Evolutionary conservation across 2,329 filamentous ascomycete genomes (phyloP).

Genomic region (Magnaporthiopsis rhizophila): DNA sequence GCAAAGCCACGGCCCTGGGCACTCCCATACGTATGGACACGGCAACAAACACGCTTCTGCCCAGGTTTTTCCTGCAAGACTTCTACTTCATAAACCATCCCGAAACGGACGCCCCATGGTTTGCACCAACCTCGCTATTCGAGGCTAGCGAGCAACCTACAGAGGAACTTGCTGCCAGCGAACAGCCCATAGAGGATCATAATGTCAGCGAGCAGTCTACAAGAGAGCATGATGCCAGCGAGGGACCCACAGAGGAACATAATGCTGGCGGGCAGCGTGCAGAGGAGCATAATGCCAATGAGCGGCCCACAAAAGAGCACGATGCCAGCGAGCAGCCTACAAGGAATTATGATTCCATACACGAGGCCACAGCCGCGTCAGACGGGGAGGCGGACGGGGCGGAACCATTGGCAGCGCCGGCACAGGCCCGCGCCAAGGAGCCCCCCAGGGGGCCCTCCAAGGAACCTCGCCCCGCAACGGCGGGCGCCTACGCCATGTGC

Average conservation of each 20-base stretch:
- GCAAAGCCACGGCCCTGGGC: slow-evolving; percentile 38
- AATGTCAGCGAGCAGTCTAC: not conserved
- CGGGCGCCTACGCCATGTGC: slow-evolving; percentile 22
- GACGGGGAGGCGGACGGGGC: slow-evolving; percentile 7
- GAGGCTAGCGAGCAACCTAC: not conserved
- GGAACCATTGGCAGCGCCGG: not conserved
- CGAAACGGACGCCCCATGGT: slow-evolving; percentile 43
- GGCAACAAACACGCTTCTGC: slow-evolving; percentile 40
- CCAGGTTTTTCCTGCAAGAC: slow-evolving; percentile 54
- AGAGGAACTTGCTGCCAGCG: too few species aligned
- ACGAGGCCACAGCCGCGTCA: not conserved
- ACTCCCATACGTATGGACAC: slow-evolving; percentile 50
- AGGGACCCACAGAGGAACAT: not conserved
- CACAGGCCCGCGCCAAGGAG: too few species aligned
- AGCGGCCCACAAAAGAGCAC: not conserved
- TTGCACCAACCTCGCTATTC: slow-evolving; percentile 33
- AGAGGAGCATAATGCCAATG: not conserved
- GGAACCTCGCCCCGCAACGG: slow-evolving; percentile 3
- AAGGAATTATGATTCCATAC: not conserved
- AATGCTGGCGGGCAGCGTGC: too few species aligned
- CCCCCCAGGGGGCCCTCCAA: slow-evolving; percentile 5
- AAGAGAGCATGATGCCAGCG: not conserved
- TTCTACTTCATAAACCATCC: slow-evolving; percentile 51
- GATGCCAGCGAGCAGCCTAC: not conserved
- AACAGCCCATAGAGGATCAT: too few species aligned